These are phyloP conservation scores for Prosopis cineraria DNA, from an alignment of 306 rosid genomes.

Conservation along the genomic window DNA sequence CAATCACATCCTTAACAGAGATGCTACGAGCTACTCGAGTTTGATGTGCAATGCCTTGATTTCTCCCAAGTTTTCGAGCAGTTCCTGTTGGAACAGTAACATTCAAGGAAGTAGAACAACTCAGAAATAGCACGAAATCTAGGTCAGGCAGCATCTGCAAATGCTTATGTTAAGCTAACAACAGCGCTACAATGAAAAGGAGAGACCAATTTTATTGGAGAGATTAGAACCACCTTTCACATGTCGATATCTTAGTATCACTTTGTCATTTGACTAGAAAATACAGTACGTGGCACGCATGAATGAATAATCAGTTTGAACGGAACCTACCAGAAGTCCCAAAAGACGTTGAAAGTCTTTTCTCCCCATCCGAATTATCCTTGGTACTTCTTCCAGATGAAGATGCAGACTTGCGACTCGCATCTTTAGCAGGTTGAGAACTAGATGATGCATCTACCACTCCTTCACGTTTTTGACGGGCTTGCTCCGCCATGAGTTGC, in stretches of 20 bases:
- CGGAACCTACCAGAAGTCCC: slow-evolving; percentile 50
- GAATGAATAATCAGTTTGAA: slow-evolving; percentile 22
- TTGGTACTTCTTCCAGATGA: slow-evolving; percentile 59
- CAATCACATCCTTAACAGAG: slow-evolving; percentile 80
- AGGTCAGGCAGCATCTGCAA: not conserved
- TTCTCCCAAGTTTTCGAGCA: slow-evolving; percentile 61
- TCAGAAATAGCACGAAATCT: slow-evolving; percentile 17
- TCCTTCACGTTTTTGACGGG: slow-evolving; percentile 90
- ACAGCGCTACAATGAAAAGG: not conserved
- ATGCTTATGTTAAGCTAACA: not conserved
- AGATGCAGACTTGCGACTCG: slow-evolving; percentile 56
- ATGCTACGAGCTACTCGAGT: slow-evolving; percentile 62
- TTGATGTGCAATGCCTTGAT: slow-evolving; percentile 51
- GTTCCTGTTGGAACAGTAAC: slow-evolving; percentile 48
- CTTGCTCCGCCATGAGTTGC: slow-evolving; percentile 98
- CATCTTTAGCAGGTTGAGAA: slow-evolving; percentile 75
- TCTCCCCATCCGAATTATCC: slow-evolving; percentile 67
- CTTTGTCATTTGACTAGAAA: not conserved
- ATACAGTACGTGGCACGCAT: not conserved
- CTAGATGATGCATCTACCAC: slow-evolving; percentile 61
- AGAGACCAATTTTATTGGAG: not conserved
- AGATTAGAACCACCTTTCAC: not conserved
- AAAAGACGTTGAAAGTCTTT: slow-evolving; percentile 47
- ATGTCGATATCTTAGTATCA: not conserved
- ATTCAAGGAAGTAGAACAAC: slow-evolving; percentile 15